phyloP scores from a whole-genome alignment of 116 monocot genomes.

The Papilionanthe hybrid region DNA sequence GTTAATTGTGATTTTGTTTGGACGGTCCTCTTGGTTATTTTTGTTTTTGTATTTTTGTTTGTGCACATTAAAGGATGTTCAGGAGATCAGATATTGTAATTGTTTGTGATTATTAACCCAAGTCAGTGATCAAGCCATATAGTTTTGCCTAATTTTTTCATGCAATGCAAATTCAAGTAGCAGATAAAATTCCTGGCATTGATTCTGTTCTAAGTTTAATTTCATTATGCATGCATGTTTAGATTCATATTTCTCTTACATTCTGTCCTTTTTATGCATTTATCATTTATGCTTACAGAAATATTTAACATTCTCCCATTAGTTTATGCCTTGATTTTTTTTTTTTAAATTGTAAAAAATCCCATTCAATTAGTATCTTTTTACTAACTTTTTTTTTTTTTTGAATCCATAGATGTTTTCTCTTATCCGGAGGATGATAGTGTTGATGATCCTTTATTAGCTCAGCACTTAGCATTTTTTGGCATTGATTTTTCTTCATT shows the following conservation, averaged over 20 bases:
- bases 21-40: no score
- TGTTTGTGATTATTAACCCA: background rate
- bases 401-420: constrained; percentile 83
- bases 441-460: constrained; percentile 91
- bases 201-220: background rate
- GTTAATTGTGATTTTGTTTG: no score
- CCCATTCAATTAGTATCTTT: background rate
- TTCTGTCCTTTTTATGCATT: background rate
- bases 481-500: constrained; percentile 95
- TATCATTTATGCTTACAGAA: background rate
- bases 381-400: constrained; percentile 8
- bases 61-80: no score
- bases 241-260: constrained; percentile 1
- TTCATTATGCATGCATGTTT: background rate
- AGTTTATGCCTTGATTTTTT: background rate
- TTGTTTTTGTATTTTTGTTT: no score
- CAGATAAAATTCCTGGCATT: background rate
- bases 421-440: constrained; percentile 98
- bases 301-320: background rate
- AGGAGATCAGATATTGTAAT: background rate
- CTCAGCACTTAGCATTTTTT: constrained; percentile 92
- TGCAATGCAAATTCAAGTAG: background rate
- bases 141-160: background rate
- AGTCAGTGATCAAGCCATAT: background rate
- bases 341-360: background rate